Evolutionary conservation across 106 monocot species (phyloP).

Genomic region (Dioscorea zingiberensis): DNA sequence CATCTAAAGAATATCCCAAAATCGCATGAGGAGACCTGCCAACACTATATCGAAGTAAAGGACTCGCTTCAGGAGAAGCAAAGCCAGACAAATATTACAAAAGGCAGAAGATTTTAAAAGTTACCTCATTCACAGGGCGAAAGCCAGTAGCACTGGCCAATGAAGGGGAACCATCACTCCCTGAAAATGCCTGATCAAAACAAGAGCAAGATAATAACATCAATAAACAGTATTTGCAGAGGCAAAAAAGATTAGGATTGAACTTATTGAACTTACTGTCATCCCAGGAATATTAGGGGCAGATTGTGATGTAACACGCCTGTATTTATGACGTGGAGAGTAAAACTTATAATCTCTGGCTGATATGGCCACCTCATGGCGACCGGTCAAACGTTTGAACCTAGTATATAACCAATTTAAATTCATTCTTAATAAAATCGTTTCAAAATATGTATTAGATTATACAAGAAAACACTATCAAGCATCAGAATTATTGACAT

Average conservation of each 20-base stretch:
- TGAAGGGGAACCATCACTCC: slow-evolving; percentile 50
- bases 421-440: not conserved
- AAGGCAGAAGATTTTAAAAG: not conserved
- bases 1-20: too few relatives aligned
- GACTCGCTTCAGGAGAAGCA: too few relatives aligned
- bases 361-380: slow-evolving; percentile 62
- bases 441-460: too few relatives aligned
- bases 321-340: slow-evolving; percentile 87
- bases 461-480: too few relatives aligned
- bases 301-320: slow-evolving; percentile 54
- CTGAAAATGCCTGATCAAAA: slow-evolving; percentile 37
- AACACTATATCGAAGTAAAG: too few relatives aligned
- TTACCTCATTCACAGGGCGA: slow-evolving; percentile 59
- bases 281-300: slow-evolving; percentile 44
- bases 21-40: too few relatives aligned
- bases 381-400: slow-evolving; percentile 95
- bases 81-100: too few relatives aligned
- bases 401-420: slow-evolving; percentile 16
- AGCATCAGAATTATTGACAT: too few relatives aligned
- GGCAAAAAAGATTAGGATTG: not conserved
- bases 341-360: slow-evolving; percentile 94
- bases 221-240: not conserved
- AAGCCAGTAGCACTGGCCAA: slow-evolving; percentile 47
- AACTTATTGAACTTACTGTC: slow-evolving; percentile 42
- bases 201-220: not conserved